Evolutionary conservation across 2,329 filamentous ascomycete genomes (phyloP).

Genomic region (Pseudohalonectria lignicola): DNA sequence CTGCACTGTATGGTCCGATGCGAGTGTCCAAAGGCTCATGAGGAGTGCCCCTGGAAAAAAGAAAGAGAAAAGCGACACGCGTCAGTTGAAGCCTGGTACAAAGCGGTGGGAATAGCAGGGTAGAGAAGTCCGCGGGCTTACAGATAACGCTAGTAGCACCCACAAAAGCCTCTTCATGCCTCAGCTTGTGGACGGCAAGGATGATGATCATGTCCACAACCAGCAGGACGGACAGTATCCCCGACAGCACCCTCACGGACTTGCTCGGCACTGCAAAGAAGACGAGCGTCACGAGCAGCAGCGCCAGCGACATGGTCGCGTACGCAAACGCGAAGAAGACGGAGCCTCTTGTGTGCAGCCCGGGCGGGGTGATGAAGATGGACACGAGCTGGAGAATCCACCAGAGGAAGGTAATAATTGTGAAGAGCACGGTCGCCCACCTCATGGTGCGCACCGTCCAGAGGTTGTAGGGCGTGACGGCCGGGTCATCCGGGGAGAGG

Average conservation of each 20-base stretch:
- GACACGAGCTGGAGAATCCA: slow-evolving; percentile 85
- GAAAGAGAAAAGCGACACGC: no score
- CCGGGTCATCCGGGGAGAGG: slow-evolving; percentile 69
- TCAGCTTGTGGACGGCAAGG: slow-evolving; percentile 59
- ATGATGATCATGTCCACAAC: slow-evolving; percentile 71
- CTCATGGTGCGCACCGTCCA: slow-evolving; percentile 79
- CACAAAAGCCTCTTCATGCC: slow-evolving; percentile 81
- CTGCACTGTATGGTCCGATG: slow-evolving; percentile 71
- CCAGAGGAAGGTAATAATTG: slow-evolving; percentile 74
- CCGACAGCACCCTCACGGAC: slow-evolving; percentile 62
- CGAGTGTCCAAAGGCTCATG: slow-evolving; percentile 67
- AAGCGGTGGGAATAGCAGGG: no score
- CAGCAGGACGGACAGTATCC: slow-evolving; percentile 56
- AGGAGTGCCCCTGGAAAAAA: slow-evolving; percentile 56
- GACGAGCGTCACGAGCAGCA: slow-evolving; percentile 64
- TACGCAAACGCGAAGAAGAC: slow-evolving; percentile 86
- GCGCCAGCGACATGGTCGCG: slow-evolving; percentile 65
- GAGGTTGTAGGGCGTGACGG: slow-evolving; percentile 88
- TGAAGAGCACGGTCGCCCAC: slow-evolving; percentile 66
- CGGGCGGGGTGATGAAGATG: slow-evolving; percentile 81
- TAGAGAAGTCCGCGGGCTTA: slow-evolving; percentile 13
- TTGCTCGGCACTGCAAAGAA: slow-evolving; percentile 84
- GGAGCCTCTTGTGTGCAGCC: slow-evolving; percentile 78
- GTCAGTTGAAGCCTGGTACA: neutral
- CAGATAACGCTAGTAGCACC: slow-evolving; percentile 77